Evolutionary conservation across 2,329 filamentous ascomycete genomes (phyloP).

Genomic region (Xylariales sp.): DNA sequence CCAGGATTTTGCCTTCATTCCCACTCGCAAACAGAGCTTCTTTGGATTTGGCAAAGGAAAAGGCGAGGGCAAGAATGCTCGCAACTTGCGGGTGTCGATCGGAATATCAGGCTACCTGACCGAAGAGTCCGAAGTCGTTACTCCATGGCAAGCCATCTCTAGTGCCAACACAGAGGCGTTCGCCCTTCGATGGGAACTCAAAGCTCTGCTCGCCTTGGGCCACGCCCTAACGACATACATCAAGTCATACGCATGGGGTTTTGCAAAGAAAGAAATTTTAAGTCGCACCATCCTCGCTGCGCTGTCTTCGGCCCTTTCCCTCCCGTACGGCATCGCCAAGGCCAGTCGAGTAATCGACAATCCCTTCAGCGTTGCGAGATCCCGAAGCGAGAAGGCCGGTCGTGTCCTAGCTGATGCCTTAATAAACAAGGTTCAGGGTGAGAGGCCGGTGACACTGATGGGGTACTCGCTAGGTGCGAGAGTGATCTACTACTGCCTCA

Average conservation of each 20-base stretch:
- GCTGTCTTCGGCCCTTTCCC: constrained; percentile 50
- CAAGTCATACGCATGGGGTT: constrained; percentile 75
- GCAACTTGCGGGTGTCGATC: constrained; percentile 73
- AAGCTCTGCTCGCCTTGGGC: constrained; percentile 72
- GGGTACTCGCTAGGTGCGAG: constrained; percentile 79
- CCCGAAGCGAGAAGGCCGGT: constrained; percentile 69
- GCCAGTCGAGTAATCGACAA: constrained; percentile 74
- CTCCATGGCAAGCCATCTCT: constrained; percentile 74
- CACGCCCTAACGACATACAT: constrained; percentile 74
- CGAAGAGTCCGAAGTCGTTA: constrained; percentile 64
- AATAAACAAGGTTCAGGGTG: constrained; percentile 77
- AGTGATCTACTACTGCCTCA: constrained; percentile 77
- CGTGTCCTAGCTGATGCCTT: constrained; percentile 74
- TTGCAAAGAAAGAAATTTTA: constrained; percentile 54
- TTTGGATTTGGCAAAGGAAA: constrained; percentile 38
- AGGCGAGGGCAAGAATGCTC: constrained; percentile 41
- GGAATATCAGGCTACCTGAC: constrained; percentile 80
- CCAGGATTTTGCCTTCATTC: constrained; percentile 83
- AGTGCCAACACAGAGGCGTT: constrained; percentile 68
- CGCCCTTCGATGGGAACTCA: constrained; percentile 77
- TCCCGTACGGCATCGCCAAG: constrained; percentile 61
- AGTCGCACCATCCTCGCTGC: constrained; percentile 48
- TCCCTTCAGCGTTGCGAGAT: constrained; percentile 72
- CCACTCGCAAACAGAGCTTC: constrained; percentile 51
- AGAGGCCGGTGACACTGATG: constrained; percentile 73